phyloP scores from a whole-genome alignment of 176 grass and related monocot genomes.

The Urochloa ruziziensis region DNA sequence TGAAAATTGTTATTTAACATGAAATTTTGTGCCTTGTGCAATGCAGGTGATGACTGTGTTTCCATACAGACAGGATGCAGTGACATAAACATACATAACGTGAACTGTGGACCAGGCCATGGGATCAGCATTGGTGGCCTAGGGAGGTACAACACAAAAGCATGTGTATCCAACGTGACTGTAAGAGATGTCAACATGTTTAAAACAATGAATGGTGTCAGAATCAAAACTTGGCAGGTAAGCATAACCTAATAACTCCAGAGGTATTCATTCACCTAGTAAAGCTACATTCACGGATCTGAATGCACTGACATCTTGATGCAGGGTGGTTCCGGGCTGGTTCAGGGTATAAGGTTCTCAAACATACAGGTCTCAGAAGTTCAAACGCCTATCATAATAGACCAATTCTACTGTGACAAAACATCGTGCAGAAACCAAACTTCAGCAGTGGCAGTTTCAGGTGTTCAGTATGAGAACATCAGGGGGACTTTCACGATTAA shows the following conservation, averaged over 20 bases:
- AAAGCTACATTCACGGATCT: neutral
- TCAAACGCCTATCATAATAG: constrained; percentile 82
- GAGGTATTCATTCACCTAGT: neutral
- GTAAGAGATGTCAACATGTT: constrained; percentile 88
- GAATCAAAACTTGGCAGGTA: constrained; percentile 99
- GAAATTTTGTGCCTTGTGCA: neutral
- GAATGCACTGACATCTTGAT: neutral
- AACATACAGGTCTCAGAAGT: constrained; percentile 85
- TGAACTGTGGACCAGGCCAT: constrained; percentile 93
- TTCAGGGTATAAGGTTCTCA: constrained; percentile 67
- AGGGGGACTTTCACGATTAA: constrained; percentile 74
- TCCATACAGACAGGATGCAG: constrained; percentile 93
- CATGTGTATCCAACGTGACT: constrained; percentile 93
- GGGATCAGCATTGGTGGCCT: constrained; percentile 97
- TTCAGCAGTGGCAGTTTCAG: constrained; percentile 54
- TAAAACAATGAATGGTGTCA: constrained; percentile 89
- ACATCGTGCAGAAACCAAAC: constrained; percentile 61
- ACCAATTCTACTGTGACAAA: constrained; percentile 86
- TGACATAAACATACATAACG: constrained; percentile 79
- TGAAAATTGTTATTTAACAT: neutral
- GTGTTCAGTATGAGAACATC: constrained; percentile 78
- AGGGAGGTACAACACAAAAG: constrained; percentile 81
- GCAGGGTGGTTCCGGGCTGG: constrained; percentile 78
- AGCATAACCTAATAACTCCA: neutral
- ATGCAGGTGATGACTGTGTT: constrained; percentile 85